Base-by-base conservation (phyloP, 2,329 filamentous ascomycete genomes). In the Didymella arachidicola region DNA sequence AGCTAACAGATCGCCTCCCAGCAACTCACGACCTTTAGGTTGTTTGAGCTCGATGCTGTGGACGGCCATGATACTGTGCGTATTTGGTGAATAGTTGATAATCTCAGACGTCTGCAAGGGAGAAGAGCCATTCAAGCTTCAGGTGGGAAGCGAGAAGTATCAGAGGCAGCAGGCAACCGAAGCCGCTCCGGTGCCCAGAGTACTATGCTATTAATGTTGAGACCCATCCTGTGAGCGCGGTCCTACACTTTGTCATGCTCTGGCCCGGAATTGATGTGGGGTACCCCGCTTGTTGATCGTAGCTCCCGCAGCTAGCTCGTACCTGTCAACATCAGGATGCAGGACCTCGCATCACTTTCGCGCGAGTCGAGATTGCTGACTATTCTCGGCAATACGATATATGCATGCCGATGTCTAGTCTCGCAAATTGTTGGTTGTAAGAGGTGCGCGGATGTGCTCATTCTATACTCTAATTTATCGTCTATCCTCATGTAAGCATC, bases 1-100 rank as follows among this genome's bases (percentile, higher is more conserved):
- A 0, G 79, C 80, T 2, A 81, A 70, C 2, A 82, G 72, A 59
- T 82, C 81, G 5, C 80, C 80, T 16, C 80, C 80, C 0, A 77
- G 74, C 34, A 82, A 66, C 43, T 81, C 79, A 46, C 80, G 72
- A 29, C 73, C 74, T 6, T 67, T 54, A 0, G 78, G 78, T 10
- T 68, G 61, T 48, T 72, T 65, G 7, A 74, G 53, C 22, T 69
- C 55, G 59, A 76, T 52, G n/a, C 48, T 52, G 22, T 52, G 54
- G 27, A 25, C 46, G 16, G 41, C 45, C 44, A 57, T 58, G 18
- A 51, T 29, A 8, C 50, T 14, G 26, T 34, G 34, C 36, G 29
- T 51, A 42, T 47, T 39, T 6, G 26, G 11, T 6, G 3, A 36
- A 14, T 14, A 12, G 12, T 16, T 16, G 10, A 25, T 25, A 26